phyloP scores from a whole-genome alignment of 1,139 yeast species.

The Sugiyamaella pinicola region DNA sequence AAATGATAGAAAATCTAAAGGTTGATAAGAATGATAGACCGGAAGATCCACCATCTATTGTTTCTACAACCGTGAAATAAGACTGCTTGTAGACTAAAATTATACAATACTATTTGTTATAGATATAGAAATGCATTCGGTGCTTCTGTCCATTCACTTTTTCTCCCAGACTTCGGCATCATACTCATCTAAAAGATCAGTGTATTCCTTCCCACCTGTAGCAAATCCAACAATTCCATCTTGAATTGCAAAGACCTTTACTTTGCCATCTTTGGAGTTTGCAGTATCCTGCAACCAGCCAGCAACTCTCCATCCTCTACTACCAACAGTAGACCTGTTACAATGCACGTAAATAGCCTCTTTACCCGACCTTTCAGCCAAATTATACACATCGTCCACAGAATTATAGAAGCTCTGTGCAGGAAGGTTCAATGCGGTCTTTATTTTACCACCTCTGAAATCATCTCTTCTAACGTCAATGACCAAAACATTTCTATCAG shows the following conservation, averaged over 20 bases:
- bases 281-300: conserved; percentile 35
- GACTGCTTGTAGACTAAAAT: not conserved
- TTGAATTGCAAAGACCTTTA: conserved; percentile 28
- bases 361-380: conserved; percentile 31
- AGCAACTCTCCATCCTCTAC: conserved; percentile 32
- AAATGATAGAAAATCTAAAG: conserved; percentile 39
- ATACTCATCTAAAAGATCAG: conserved; percentile 31
- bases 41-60: conserved; percentile 39
- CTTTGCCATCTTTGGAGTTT: conserved; percentile 24
- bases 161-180: conserved; percentile 23
- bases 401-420: conserved; percentile 33
- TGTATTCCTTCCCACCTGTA: conserved; percentile 30
- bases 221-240: conserved; percentile 35
- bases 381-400: conserved; percentile 28
- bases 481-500: conserved; percentile 26
- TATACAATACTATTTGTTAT: not conserved
- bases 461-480: conserved; percentile 34
- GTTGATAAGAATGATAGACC: conserved; percentile 42
- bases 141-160: not conserved
- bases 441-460: conserved; percentile 33
- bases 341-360: conserved; percentile 32
- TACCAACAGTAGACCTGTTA: conserved; percentile 26
- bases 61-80: conserved; percentile 29
- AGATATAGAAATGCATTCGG: not conserved
- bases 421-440: conserved; percentile 34